Evolutionary conservation across 2,329 filamentous ascomycete species (phyloP).

Genomic region (Colletotrichum orbiculare): DNA sequence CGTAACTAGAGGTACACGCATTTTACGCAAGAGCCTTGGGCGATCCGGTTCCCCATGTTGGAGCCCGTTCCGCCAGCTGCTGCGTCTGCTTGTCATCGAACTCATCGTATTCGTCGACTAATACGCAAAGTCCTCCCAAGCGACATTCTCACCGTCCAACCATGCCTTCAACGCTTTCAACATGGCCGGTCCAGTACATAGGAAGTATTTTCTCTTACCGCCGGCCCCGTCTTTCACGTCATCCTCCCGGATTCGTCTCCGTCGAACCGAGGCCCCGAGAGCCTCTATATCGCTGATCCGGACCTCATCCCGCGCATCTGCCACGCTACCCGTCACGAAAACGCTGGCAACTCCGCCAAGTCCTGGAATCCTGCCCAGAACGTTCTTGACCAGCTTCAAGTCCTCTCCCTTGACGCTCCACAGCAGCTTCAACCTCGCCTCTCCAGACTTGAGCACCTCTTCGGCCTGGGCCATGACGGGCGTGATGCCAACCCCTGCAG

Average conservation of each 20-base stretch:
- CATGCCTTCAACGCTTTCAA: slow-evolving; percentile 57
- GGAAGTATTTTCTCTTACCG: slow-evolving; percentile 62
- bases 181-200: slow-evolving; percentile 58
- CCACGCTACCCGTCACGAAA: slow-evolving; percentile 69
- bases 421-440: slow-evolving; percentile 63
- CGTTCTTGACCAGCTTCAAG: slow-evolving; percentile 69
- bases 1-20: too few relatives aligned
- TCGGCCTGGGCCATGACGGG: slow-evolving; percentile 78
- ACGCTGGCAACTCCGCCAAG: slow-evolving; percentile 66
- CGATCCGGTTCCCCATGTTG: too few relatives aligned
- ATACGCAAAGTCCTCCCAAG: slow-evolving; percentile 72
- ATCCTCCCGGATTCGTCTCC: slow-evolving; percentile 56
- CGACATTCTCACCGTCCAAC: slow-evolving; percentile 64
- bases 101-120: slow-evolving; percentile 44
- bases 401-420: slow-evolving; percentile 77
- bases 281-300: slow-evolving; percentile 46
- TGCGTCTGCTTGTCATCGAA: not conserved
- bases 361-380: slow-evolving; percentile 61
- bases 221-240: slow-evolving; percentile 47
- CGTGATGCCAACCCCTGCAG: slow-evolving; percentile 86
- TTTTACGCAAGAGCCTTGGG: too few relatives aligned
- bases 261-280: slow-evolving; percentile 48
- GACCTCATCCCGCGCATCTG: slow-evolving; percentile 47
- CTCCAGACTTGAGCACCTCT: slow-evolving; percentile 51
- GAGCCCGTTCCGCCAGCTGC: not conserved